phyloP scores from a whole-genome alignment of 2,329 filamentous ascomycete genomes.

The Epichloe baconii region DNA sequence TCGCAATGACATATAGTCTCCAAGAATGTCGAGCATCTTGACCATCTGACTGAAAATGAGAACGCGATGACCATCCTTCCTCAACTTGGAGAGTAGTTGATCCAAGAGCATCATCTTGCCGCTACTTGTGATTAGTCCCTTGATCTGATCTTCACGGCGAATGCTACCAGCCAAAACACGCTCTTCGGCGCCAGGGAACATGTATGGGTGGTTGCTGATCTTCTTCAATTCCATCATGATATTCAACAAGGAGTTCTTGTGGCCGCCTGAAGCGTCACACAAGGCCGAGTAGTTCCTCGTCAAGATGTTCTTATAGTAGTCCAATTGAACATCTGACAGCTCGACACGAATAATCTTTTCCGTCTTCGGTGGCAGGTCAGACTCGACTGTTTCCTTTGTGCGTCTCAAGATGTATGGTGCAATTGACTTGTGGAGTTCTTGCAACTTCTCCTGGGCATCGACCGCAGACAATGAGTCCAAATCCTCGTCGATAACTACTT shows the following conservation, averaged over 20 bases:
- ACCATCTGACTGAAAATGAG: conserved; percentile 99
- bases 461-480: conserved; percentile 67
- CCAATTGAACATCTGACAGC: conserved; percentile 86
- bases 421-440: conserved; percentile 73
- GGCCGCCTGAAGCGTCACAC: conserved; percentile 77
- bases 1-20: conserved; percentile 82
- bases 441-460: conserved; percentile 76
- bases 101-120: conserved; percentile 99
- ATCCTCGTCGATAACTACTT: conserved; percentile 81
- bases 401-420: conserved; percentile 89
- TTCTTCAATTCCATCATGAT: conserved; percentile 99
- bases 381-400: conserved; percentile 95
- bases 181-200: conserved; percentile 90
- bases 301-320: conserved; percentile 98
- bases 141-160: conserved; percentile 79
- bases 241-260: conserved; percentile 90
- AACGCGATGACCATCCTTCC: conserved; percentile 85
- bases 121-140: conserved; percentile 88
- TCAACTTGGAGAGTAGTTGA: conserved; percentile 85
- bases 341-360: conserved; percentile 99
- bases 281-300: conserved; percentile 92
- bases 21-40: conserved; percentile 91
- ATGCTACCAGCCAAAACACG: conserved; percentile 70
- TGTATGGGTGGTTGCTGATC: conserved; percentile 95
- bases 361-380: conserved; percentile 88